Conservation (phyloP, 108 stramenopile species). For the Skeletonema costatum region DNA sequence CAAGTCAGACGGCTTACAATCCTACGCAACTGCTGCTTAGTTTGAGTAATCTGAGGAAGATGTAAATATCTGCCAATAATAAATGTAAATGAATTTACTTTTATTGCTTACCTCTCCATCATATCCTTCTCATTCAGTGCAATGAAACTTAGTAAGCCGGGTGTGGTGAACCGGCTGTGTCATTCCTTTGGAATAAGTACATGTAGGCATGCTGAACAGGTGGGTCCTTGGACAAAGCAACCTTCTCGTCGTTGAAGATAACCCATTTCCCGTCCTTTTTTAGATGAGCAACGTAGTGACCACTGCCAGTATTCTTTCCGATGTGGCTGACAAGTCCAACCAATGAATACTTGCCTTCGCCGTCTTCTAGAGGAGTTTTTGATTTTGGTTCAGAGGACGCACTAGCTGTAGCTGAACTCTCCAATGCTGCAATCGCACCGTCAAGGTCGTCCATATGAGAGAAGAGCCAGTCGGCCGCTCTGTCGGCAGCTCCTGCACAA, state of each 20-base stretch:
- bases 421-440: slow-evolving; percentile 80
- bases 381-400: slow-evolving; percentile 18
- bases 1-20: slow-evolving; percentile 61
- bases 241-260: slow-evolving; percentile 99
- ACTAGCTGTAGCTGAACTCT: slow-evolving; percentile 27
- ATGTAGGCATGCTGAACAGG: slow-evolving; percentile 90
- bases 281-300: slow-evolving; percentile 98
- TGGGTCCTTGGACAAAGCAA: slow-evolving; percentile 85
- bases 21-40: slow-evolving; percentile 65
- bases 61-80: slow-evolving; percentile 13
- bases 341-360: slow-evolving; percentile 89
- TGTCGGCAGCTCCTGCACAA: slow-evolving; percentile 83
- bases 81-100: not conserved
- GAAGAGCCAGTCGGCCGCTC: slow-evolving; percentile 98
- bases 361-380: slow-evolving; percentile 69
- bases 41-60: slow-evolving; percentile 42
- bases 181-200: slow-evolving; percentile 85
- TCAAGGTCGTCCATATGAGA: slow-evolving; percentile 95
- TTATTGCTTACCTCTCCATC: too few species aligned
- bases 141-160: slow-evolving; percentile 36
- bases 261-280: slow-evolving; percentile 94
- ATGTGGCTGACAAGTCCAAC: slow-evolving; percentile 96
- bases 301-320: slow-evolving; percentile 95
- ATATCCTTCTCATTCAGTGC: not conserved
- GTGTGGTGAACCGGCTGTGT: slow-evolving; percentile 45